Evolutionary conservation across 768 basidiomycete species (phyloP).

Genomic region (Boletus speciosus): DNA sequence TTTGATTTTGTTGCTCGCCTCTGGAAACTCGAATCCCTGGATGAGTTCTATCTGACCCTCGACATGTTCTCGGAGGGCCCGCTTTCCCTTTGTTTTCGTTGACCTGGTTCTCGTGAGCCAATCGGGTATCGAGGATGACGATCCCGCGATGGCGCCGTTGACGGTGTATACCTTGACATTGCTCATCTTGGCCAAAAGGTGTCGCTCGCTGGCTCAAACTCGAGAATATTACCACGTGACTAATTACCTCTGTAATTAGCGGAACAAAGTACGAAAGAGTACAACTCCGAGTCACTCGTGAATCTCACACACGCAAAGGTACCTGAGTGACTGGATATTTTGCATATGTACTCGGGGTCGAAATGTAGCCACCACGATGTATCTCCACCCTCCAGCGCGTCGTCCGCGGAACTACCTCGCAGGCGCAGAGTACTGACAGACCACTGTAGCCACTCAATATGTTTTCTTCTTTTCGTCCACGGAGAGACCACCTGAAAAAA

Average conservation of each 20-base stretch:
- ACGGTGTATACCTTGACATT: slow-evolving; percentile 90
- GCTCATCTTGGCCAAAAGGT: slow-evolving; percentile 20
- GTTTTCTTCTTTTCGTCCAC: slow-evolving; percentile 99
- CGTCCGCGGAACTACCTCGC: background rate
- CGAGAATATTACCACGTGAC: slow-evolving; percentile 16
- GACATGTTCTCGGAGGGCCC: slow-evolving; percentile 64
- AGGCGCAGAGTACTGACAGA: background rate
- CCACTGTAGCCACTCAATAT: slow-evolving; percentile 40
- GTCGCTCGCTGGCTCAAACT: no score
- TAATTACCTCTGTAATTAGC: background rate
- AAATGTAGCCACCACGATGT: slow-evolving; percentile 3
- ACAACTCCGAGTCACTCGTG: background rate
- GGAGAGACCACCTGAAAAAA: slow-evolving; percentile 76
- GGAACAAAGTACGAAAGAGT: background rate
- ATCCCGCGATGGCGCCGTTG: slow-evolving; percentile 85
- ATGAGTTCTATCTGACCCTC: slow-evolving; percentile 88
- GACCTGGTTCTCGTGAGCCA: slow-evolving; percentile 81
- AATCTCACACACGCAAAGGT: background rate
- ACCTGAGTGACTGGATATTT: slow-evolving; percentile 6
- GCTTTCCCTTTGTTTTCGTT: slow-evolving; percentile 52
- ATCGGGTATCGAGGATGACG: slow-evolving; percentile 89
- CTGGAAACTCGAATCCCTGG: slow-evolving; percentile 96
- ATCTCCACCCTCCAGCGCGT: slow-evolving; percentile 3
- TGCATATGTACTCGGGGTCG: slow-evolving; percentile 18
- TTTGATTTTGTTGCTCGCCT: slow-evolving; percentile 89